Evolutionary conservation across 768 basidiomycete species (phyloP).

Genomic region (Mycena metata): DNA sequence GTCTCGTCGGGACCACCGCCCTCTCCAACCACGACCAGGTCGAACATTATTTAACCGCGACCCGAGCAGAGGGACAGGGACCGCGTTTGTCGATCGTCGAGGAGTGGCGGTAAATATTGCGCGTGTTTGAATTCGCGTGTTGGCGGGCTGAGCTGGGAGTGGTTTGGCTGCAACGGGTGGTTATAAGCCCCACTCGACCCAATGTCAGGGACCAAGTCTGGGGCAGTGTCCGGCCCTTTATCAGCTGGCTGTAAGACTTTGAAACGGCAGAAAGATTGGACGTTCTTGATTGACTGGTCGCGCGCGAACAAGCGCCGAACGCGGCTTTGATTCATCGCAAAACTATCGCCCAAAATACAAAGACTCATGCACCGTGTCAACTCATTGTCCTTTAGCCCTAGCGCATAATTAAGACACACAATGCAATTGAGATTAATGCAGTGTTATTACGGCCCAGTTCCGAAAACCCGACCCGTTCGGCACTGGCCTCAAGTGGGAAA

Average conservation of each 20-base stretch:
- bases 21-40: conserved; percentile 82
- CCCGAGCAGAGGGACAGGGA: conserved; percentile 13
- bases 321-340: not conserved
- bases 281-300: conserved; percentile 28
- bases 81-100: conserved; percentile 32
- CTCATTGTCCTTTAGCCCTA: conserved; percentile 17
- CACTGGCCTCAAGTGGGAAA: too few species aligned
- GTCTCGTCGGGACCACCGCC: conserved; percentile 94
- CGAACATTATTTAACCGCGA: conserved; percentile 59
- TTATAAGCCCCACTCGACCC: conserved; percentile 14
- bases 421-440: not conserved
- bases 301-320: conserved; percentile 6
- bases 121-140: not conserved
- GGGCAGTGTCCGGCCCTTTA: conserved; percentile 29
- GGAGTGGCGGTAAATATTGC: conserved; percentile 8
- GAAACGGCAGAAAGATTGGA: conserved; percentile 24
- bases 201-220: not conserved
- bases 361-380: conserved; percentile 10
- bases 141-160: not conserved
- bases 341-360: conserved; percentile 17
- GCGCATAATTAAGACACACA: conserved; percentile 1
- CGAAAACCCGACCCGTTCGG: too few species aligned
- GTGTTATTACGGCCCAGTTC: not conserved
- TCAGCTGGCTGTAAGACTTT: conserved; percentile 23
- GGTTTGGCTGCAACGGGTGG: conserved; percentile 18